Conservation (phyloP, 768 basidiomycete species). For the Crepidotus variabilis region DNA sequence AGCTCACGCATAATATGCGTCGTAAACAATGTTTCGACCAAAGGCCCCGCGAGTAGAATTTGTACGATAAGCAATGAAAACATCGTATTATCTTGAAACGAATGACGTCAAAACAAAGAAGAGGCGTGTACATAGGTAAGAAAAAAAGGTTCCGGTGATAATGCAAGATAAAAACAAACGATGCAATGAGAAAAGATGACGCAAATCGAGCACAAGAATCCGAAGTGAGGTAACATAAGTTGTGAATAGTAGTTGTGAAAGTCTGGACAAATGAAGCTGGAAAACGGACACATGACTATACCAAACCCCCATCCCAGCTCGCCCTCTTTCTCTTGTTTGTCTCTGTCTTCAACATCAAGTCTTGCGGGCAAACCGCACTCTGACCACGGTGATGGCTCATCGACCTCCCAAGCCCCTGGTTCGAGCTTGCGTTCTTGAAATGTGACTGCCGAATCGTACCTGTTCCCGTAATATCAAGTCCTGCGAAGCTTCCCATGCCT, state of each 20-base stretch:
- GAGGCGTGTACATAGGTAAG: too few relatives aligned
- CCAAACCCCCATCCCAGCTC: constrained; percentile 40
- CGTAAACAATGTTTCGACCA: too few relatives aligned
- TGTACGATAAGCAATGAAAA: too few relatives aligned
- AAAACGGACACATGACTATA: background rate
- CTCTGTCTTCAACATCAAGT: constrained; percentile 27
- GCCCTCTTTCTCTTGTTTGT: constrained; percentile 38
- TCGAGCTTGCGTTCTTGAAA: constrained; percentile 6
- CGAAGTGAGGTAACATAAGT: background rate
- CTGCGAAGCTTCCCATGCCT: constrained; percentile 4
- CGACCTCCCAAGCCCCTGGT: constrained; percentile 17
- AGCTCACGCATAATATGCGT: too few relatives aligned
- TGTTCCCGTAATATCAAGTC: constrained; percentile 6
- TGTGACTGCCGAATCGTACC: constrained; percentile 10
- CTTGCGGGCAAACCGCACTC: constrained; percentile 41
- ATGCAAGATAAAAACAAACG: too few relatives aligned
- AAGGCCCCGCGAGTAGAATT: too few relatives aligned
- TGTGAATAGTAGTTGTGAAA: background rate
- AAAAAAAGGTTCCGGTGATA: too few relatives aligned
- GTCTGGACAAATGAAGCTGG: too few relatives aligned
- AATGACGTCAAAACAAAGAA: too few relatives aligned
- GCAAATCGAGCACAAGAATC: too few relatives aligned
- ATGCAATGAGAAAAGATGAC: too few relatives aligned
- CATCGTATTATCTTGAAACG: too few relatives aligned
- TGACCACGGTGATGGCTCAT: constrained; percentile 41